These are phyloP conservation scores for Caryopteris hybrid DNA, from an alignment of 305 asterid genomes.

Conservation along the genomic window DNA sequence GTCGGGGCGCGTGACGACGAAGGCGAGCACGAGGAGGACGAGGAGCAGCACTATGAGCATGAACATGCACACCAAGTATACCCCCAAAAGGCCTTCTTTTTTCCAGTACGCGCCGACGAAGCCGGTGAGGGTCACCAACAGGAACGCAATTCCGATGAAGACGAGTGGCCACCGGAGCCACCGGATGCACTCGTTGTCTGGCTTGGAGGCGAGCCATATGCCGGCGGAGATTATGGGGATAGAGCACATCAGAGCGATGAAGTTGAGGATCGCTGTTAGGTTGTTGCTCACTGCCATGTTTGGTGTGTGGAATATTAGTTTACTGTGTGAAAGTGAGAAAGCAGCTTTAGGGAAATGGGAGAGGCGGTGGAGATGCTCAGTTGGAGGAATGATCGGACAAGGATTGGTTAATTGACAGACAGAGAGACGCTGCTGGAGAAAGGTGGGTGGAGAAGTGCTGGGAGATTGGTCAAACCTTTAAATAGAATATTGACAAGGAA, in stretches of 20 bases:
- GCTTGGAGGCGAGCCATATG: conserved; percentile 73
- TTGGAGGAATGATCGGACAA: no score
- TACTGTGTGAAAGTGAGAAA: no score
- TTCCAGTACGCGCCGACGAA: conserved; percentile 76
- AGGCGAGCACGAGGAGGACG: conserved; percentile 62
- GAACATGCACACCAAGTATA: conserved; percentile 71
- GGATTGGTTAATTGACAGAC: no score
- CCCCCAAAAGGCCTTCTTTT: conserved; percentile 60
- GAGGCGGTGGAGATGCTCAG: no score
- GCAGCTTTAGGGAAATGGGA: no score
- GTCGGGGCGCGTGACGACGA: conserved; percentile 67
- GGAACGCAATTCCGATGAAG: conserved; percentile 54
- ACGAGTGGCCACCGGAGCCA: conserved; percentile 89
- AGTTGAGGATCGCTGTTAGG: conserved; percentile 66
- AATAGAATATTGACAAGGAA: background rate
- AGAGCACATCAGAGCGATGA: conserved; percentile 76
- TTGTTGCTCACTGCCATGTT: conserved; percentile 78
- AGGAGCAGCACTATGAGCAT: conserved; percentile 66
- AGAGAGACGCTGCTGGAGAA: no score
- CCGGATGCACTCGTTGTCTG: conserved; percentile 85
- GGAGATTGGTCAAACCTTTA: background rate
- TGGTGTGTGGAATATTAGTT: no score
- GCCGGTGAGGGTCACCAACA: conserved; percentile 57
- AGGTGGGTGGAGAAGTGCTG: no score
- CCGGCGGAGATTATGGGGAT: conserved; percentile 81